Conservation (phyloP, 1,139 yeast genomes). For the Protomyces inouyei region DNA sequence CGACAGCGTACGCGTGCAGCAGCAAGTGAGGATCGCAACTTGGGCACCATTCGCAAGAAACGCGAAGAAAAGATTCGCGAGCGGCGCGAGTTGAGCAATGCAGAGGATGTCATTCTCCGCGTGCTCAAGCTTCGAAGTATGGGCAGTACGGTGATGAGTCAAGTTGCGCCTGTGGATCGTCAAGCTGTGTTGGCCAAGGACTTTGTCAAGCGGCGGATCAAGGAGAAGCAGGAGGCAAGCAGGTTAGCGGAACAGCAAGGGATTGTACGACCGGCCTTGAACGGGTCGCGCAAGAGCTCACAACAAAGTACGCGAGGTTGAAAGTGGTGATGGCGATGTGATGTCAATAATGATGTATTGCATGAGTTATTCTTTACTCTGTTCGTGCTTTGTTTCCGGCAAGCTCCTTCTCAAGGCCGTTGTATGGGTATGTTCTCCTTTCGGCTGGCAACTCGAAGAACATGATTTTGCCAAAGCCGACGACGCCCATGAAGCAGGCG, state of each 20-base stretch:
- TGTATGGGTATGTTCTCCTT: constrained; percentile 21
- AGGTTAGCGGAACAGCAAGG: not conserved
- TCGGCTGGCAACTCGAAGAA: constrained; percentile 13
- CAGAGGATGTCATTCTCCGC: constrained; percentile 20
- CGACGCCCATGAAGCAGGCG: constrained; percentile 54
- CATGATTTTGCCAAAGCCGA: constrained; percentile 50
- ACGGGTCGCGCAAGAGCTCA: too few relatives aligned
- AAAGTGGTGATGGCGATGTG: too few relatives aligned
- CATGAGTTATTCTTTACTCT: not conserved
- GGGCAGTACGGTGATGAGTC: not conserved
- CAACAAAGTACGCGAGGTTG: too few relatives aligned
- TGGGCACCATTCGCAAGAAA: constrained; percentile 48
- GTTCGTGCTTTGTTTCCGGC: not conserved
- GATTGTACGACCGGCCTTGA: not conserved
- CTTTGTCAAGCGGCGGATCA: not conserved
- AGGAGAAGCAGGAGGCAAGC: not conserved
- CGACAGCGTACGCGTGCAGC: constrained; percentile 44
- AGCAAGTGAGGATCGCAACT: constrained; percentile 68
- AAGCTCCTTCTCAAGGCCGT: constrained; percentile 4
- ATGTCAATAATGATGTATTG: too few relatives aligned
- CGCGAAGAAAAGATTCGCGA: constrained; percentile 8
- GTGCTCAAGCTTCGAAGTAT: not conserved
- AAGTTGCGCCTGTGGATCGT: not conserved
- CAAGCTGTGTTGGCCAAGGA: not conserved
- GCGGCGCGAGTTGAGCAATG: constrained; percentile 1